Evolutionary conservation across 2,329 filamentous ascomycete genomes (phyloP).

Genomic region (Calonectria hawksworthii): DNA sequence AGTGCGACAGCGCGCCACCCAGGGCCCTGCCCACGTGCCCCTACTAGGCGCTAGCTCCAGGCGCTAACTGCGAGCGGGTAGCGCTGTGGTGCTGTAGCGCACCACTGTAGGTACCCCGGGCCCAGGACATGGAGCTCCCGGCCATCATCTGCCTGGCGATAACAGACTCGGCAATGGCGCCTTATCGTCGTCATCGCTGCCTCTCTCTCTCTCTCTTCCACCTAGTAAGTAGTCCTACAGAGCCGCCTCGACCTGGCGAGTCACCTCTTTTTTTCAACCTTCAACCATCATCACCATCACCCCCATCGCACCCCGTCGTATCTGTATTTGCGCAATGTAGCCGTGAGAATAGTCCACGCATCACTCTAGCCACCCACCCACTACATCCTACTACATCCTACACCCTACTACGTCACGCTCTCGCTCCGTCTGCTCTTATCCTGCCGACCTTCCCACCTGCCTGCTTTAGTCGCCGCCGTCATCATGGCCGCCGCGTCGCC

Average conservation of each 20-base stretch:
- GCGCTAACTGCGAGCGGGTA: conserved; percentile 17
- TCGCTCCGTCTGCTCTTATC: neutral
- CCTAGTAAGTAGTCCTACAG: conserved; percentile 8
- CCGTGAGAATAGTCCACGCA: conserved; percentile 28
- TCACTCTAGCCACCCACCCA: conserved; percentile 1
- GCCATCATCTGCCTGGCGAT: conserved; percentile 32
- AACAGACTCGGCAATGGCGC: conserved; percentile 19
- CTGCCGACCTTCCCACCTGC: neutral
- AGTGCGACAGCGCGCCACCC: conserved; percentile 17
- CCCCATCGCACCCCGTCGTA: neutral
- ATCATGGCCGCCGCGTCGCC: conserved; percentile 54
- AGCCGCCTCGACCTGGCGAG: neutral
- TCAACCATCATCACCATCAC: neutral
- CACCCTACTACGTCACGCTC: neutral
- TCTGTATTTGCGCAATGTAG: conserved; percentile 40
- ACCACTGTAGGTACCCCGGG: conserved; percentile 19
- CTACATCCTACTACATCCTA: neutral
- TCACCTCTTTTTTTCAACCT: conserved; percentile 6
- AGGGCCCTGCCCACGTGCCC: conserved; percentile 19
- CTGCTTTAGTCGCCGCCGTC: neutral
- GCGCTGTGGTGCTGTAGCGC: conserved; percentile 16
- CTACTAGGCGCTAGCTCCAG: neutral
- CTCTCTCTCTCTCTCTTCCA: conserved; percentile 27
- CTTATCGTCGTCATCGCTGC: conserved; percentile 29
- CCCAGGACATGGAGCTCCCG: conserved; percentile 11